Base-by-base conservation (phyloP, 495 filamentous ascomycete species). In the Aspergillus carlsbadensis region DNA sequence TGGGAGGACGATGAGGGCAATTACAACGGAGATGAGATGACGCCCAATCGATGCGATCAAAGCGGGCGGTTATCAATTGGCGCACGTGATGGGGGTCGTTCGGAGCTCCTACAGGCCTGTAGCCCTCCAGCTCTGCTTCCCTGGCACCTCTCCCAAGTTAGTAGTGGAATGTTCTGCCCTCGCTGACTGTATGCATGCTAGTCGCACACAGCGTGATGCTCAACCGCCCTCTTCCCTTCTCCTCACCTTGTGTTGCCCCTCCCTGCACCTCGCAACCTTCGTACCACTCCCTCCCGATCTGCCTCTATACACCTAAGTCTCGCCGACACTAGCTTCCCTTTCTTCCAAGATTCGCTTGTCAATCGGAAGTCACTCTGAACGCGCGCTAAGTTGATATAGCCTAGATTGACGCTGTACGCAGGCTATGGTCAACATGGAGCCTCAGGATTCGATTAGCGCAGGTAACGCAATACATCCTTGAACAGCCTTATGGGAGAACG, bases 371-470 rank as follows among this genome's bases (percentile, higher is more conserved):
- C 11, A 47, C 24, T 47, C 11, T 33, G 8, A 29, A 29, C 26
- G 8, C 4, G 26, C 26, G 26, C 26, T 8, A 29, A 29, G 26
- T 29, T 8, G n/a, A n/a, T n/a, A n/a, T n/a, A n/a, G n/a, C n/a
- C 42, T 42, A 29, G 13, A 1, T 51, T 11, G 35, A 21, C 7
- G 34, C 18, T 15, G 11, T 18, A 2, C 15, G 15, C 21, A 41
- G 15, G 48, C 11, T 6, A 14, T 10, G 34, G 4, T 24, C 56
- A 60, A 31, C 31, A 77, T 77, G 73, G 70, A 67, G 43, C 63
- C 70, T 10, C 56, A 64, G 17, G 67, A 68, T 44, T 65, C 78
- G 22, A 84, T 84, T 54, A 82, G 77, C 46, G 77, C 81, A 57
- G 82, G 81, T 82, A 68, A 44, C 70, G 24, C 7, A 13, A 24